A percentile compares a stretch with the other conserved stretches of the same genome.
phyloP scores from a whole-genome alignment of 225 moss, liverwort and hornwort genomes.

The Thuidium tamariscinum region DNA sequence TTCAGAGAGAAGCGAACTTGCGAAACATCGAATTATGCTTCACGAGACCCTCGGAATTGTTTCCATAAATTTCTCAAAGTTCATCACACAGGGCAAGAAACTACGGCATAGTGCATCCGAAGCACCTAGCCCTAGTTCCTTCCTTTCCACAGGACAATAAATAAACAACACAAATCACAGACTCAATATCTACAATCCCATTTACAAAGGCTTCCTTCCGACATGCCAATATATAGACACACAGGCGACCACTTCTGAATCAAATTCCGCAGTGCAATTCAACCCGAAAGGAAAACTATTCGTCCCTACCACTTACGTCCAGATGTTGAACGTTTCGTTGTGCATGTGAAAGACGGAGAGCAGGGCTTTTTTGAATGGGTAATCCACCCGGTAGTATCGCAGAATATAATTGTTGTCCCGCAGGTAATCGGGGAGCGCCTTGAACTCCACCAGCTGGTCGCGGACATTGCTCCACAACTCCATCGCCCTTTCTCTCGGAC shows the following conservation, averaged over 20 bases:
- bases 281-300: neutral
- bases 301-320: constrained; percentile 23
- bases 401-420: constrained; percentile 54
- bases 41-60: neutral
- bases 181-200: neutral
- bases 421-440: constrained; percentile 36
- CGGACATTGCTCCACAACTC: constrained; percentile 36
- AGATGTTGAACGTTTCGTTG: constrained; percentile 55
- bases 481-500: constrained; percentile 17
- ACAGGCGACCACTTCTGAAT: neutral
- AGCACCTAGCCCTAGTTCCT: neutral
- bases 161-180: neutral
- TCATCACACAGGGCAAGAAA: neutral
- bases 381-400: constrained; percentile 39
- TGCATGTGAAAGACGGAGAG: constrained; percentile 42
- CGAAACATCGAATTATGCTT: neutral
- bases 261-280: neutral
- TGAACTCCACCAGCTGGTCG: constrained; percentile 47
- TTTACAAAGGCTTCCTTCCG: neutral
- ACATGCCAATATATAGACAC: neutral
- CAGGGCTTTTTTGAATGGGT: constrained; percentile 37
- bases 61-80: neutral
- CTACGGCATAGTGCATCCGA: neutral
- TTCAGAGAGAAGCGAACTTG: too few species aligned
- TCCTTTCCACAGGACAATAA: neutral